A percentile compares a stretch with the other conserved stretches of the same genome.
Evolutionary conservation across 1,139 yeast genomes (phyloP).

Genomic region (Lodderomyces beijingensis): DNA sequence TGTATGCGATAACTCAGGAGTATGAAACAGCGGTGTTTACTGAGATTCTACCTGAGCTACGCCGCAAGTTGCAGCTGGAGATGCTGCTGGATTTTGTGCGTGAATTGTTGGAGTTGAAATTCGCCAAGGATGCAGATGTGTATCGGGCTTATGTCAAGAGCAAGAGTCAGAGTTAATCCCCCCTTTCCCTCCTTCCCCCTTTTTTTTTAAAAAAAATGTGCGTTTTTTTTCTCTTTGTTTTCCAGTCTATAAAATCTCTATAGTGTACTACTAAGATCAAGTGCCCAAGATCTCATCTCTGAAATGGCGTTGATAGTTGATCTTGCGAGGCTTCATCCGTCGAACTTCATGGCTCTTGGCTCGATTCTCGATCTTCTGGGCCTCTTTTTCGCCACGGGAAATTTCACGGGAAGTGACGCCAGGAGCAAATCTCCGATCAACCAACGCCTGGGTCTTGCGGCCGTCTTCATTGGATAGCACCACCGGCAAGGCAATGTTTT

Average conservation of each 20-base stretch:
- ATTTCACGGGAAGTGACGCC: slow-evolving; percentile 31
- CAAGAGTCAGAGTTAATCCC: no score
- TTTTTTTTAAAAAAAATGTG: no score
- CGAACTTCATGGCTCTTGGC: slow-evolving; percentile 24
- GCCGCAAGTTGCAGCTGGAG: neutral
- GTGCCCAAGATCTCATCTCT: slow-evolving; percentile 36
- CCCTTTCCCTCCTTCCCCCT: no score
- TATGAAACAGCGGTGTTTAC: slow-evolving; percentile 3
- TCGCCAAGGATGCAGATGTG: slow-evolving; percentile 2
- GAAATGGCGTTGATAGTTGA: slow-evolving; percentile 35
- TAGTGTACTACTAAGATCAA: no score
- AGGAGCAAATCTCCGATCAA: slow-evolving; percentile 39
- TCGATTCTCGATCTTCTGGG: slow-evolving; percentile 22
- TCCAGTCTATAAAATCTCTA: no score
- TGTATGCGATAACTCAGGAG: slow-evolving; percentile 1
- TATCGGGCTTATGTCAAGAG: slow-evolving; percentile 1
- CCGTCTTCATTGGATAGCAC: slow-evolving; percentile 20
- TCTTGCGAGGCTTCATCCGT: slow-evolving; percentile 23
- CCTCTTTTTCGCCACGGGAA: slow-evolving; percentile 32
- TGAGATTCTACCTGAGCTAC: slow-evolving; percentile 2
- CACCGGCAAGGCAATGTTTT: slow-evolving; percentile 25
- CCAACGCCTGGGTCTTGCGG: slow-evolving; percentile 33
- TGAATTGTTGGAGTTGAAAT: slow-evolving; percentile 1
- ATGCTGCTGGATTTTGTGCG: neutral
- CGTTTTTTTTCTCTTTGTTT: no score